These are phyloP conservation scores for Capsicum chinense DNA, from an alignment of 257 asterid genomes.

Conservation along the genomic window DNA sequence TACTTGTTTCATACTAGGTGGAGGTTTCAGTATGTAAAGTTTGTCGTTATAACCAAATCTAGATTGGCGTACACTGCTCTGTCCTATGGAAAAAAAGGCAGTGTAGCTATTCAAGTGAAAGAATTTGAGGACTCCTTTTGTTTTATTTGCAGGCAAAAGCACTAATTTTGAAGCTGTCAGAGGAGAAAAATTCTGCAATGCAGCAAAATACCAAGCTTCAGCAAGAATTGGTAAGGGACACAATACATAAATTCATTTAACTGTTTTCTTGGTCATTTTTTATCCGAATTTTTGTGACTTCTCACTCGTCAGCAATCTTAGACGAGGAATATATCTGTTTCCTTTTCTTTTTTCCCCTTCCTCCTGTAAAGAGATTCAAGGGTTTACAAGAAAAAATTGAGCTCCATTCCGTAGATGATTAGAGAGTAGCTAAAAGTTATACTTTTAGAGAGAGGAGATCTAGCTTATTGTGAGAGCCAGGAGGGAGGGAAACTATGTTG, in stretches of 20 bases:
- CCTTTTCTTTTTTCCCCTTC: neutral
- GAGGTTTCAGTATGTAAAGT: neutral
- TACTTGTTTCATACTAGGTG: constrained; percentile 5
- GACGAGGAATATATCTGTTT: neutral
- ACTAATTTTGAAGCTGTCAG: constrained; percentile 73
- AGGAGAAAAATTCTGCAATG: constrained; percentile 68
- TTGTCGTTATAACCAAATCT: neutral
- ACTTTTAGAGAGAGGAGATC: neutral
- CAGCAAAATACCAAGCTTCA: constrained; percentile 77
- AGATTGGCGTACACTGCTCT: neutral
- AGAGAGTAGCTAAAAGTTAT: neutral
- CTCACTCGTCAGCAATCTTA: constrained; percentile 17
- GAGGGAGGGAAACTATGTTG: neutral
- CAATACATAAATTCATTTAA: neutral
- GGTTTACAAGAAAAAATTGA: neutral
- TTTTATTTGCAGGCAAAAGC: constrained; percentile 62
- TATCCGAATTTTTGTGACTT: neutral
- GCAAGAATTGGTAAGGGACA: constrained; percentile 53
- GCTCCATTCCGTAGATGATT: neutral
- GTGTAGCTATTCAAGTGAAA: constrained; percentile 7
- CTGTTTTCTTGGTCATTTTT: neutral
- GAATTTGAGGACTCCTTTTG: constrained; percentile 30
- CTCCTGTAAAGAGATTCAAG: constrained; percentile 8
- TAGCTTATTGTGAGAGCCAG: constrained; percentile 4
- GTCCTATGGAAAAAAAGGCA: neutral